A percentile compares a stretch with the other conserved stretches of the same genome.
Evolutionary conservation across 176 grass and related monocot species (phyloP).

Genomic region (Ensete glaucum): DNA sequence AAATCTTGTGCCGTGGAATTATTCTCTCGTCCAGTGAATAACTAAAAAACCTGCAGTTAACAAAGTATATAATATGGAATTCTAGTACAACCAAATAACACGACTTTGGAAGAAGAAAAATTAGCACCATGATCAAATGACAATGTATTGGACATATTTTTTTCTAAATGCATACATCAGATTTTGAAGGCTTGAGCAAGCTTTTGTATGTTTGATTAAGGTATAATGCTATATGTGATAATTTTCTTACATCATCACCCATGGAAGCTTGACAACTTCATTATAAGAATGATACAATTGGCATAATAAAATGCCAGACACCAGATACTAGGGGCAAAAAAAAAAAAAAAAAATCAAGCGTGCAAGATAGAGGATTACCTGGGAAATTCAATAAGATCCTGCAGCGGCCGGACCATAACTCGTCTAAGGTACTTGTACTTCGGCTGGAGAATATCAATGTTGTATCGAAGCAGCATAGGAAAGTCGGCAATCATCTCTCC

Average conservation of each 20-base stretch:
- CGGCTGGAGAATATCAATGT: constrained; percentile 52
- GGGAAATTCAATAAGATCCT: constrained; percentile 84
- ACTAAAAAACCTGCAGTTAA: constrained; percentile 69
- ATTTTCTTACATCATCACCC: neutral
- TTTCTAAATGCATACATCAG: neutral
- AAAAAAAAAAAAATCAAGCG: neutral
- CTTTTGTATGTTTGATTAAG: neutral
- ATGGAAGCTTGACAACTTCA: neutral
- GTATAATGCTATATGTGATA: too few species aligned
- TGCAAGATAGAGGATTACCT: constrained; percentile 28
- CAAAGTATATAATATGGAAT: neutral
- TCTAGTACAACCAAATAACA: neutral
- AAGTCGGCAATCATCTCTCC: constrained; percentile 84
- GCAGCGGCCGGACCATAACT: constrained; percentile 83
- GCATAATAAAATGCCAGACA: neutral
- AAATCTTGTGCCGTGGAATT: constrained; percentile 52
- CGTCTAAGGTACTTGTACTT: constrained; percentile 87
- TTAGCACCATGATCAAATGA: too few species aligned
- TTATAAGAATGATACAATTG: neutral
- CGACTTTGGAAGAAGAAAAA: too few species aligned
- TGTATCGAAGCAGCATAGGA: constrained; percentile 83
- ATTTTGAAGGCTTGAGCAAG: neutral
- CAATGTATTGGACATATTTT: too few species aligned
- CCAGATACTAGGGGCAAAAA: too few species aligned
- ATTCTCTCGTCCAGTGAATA: constrained; percentile 79